Evolutionary conservation across 2,329 filamentous ascomycete species (phyloP).

Genomic region (Talaromyces marneffei): DNA sequence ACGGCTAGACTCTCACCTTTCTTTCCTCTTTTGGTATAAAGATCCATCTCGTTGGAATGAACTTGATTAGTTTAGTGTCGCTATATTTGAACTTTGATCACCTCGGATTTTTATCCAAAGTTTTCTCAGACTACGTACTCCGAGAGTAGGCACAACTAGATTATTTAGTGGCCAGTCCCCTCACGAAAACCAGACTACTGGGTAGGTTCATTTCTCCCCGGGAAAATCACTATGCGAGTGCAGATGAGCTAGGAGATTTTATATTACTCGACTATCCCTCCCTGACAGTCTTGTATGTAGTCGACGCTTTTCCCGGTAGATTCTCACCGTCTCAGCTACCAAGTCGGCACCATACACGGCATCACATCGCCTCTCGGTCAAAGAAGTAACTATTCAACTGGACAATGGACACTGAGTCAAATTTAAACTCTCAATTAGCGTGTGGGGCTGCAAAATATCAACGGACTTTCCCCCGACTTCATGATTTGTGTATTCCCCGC

Average conservation of each 20-base stretch:
- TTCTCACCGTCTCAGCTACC: background rate
- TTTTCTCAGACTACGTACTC: background rate
- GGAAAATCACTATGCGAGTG: background rate
- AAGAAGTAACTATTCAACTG: no score
- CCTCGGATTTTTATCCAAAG: background rate
- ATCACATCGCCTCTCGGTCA: background rate
- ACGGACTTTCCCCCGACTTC: background rate
- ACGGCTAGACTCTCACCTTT: background rate
- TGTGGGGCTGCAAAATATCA: background rate
- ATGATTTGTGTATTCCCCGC: background rate
- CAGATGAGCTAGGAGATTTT: background rate
- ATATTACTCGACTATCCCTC: background rate
- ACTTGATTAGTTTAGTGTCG: background rate
- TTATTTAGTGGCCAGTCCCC: background rate
- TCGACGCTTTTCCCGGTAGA: background rate
- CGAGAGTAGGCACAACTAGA: no score
- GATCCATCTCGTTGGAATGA: background rate
- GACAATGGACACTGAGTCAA: background rate
- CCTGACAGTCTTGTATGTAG: background rate
- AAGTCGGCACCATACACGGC: background rate
- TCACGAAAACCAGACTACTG: background rate
- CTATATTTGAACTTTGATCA: background rate
- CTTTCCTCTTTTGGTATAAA: background rate
- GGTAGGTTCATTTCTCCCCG: background rate
- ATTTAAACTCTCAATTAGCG: background rate